These are phyloP conservation scores for Evansstolkia leycettana DNA, from an alignment of 495 filamentous ascomycete genomes.

Conservation along the genomic window DNA sequence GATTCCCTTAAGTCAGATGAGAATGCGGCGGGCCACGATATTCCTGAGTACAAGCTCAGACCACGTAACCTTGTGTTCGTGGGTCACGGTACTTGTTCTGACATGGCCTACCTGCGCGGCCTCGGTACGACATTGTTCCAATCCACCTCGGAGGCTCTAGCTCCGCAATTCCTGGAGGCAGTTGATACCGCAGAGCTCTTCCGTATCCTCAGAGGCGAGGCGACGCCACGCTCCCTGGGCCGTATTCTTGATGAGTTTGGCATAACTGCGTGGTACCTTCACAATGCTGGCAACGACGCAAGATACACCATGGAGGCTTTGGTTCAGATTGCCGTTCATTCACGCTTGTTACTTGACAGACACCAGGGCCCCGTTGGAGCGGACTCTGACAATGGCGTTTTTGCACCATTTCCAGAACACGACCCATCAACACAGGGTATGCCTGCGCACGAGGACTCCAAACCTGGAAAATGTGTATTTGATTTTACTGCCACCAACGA, in stretches of 20 bases:
- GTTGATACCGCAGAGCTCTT: slow-evolving; percentile 63
- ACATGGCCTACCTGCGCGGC: slow-evolving; percentile 51
- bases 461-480: too few species aligned
- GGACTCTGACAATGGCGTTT: too few species aligned
- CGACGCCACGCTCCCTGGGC: slow-evolving; percentile 40
- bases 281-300: slow-evolving; percentile 96
- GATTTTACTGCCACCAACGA: too few species aligned
- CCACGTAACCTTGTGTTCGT: slow-evolving; percentile 61
- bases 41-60: slow-evolving; percentile 6
- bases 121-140: slow-evolving; percentile 38
- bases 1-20: not conserved
- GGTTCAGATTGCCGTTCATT: slow-evolving; percentile 40
- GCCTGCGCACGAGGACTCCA: too few species aligned
- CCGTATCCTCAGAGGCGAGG: slow-evolving; percentile 38
- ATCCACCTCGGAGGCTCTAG: not conserved
- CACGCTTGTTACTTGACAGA: not conserved
- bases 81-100: slow-evolving; percentile 56
- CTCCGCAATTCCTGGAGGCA: slow-evolving; percentile 36
- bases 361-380: too few species aligned
- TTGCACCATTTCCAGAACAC: too few species aligned
- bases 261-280: slow-evolving; percentile 50
- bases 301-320: slow-evolving; percentile 69
- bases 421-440: too few species aligned
- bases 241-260: slow-evolving; percentile 50
- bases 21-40: not conserved